Base-by-base conservation (phyloP, 176 grass and related monocot species). In the Raddia distichophylla region DNA sequence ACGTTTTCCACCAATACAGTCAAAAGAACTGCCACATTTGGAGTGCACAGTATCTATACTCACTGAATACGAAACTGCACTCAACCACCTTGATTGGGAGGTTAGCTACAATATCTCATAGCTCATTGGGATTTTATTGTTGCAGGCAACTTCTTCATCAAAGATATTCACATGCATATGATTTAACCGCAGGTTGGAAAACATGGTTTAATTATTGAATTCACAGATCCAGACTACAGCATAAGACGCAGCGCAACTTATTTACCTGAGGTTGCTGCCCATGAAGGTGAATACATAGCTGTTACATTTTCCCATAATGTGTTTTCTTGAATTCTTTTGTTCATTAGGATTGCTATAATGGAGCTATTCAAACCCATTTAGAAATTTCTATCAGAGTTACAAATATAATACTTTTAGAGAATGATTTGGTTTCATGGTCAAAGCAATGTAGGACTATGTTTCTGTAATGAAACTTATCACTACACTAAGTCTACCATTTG, bases 141-240 rank as follows among this genome's bases (percentile, higher is more conserved):
- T 80, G 14, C 11, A 67, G 17, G 32, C 69, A 79, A 67, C 8
- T 47, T 50, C 74, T 11, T 10, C 8, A 43, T 84, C 55, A 77
- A 85, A 65, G 12, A 0, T 37, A n/a, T 64, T 64, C 47, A 86
- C 34, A 22, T 56, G 86, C 16, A 5, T 52, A 35, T 63, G 34
- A 5, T 52, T 35, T 63, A 22, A 57, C 43, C 80, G 75, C 81
- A 99, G 97, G 85, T 96, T 78, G 97, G 93, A 73, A 99, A 84
- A 80, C 97, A 99, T 90, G 97, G 97, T 11, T 90, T 99, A 71
- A 94, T 96, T 76, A 99, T 99, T 84, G 97, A 99, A 88, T 99
- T 99, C 73, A 92, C 87, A 1, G 97, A 99, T 85, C 89, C 91
- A 85, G 82, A 88, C 75, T 93, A 90, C 68, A 94, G 83, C 72